These are phyloP conservation scores for Protomyces inouyei DNA, from an alignment of 1,139 yeast genomes.

Conservation along the genomic window DNA sequence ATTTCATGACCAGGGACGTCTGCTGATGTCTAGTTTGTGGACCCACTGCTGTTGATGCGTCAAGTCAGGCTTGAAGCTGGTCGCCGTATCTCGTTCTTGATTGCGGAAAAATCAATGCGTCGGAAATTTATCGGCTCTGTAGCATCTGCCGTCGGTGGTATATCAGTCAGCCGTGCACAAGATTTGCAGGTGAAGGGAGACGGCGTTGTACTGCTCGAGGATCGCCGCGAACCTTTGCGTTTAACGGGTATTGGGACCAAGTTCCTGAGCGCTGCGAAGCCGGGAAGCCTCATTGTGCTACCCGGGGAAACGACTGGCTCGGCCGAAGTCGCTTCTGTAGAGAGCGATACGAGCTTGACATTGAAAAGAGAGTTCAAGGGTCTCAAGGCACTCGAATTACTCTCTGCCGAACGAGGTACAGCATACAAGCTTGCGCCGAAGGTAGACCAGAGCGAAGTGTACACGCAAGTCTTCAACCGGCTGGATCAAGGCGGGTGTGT, in stretches of 20 bases:
- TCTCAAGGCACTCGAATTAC: conserved; percentile 43
- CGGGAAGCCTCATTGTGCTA: conserved; percentile 67
- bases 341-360: conserved; percentile 69
- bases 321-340: conserved; percentile 61
- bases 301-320: conserved; percentile 71
- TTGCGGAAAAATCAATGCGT: conserved; percentile 76
- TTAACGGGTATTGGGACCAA: conserved; percentile 64
- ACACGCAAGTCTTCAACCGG: conserved; percentile 75
- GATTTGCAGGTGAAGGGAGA: conserved; percentile 62
- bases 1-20: too few species aligned
- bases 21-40: conserved; percentile 55
- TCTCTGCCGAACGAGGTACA: conserved; percentile 48
- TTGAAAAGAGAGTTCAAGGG: conserved; percentile 69
- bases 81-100: conserved; percentile 74
- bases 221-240: conserved; percentile 44
- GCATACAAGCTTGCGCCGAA: conserved; percentile 69
- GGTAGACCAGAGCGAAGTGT: conserved; percentile 79
- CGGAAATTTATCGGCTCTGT: conserved; percentile 66
- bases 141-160: conserved; percentile 58
- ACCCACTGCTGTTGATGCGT: conserved; percentile 78
- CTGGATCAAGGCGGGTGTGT: conserved; percentile 72
- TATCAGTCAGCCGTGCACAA: conserved; percentile 89
- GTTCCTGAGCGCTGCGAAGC: conserved; percentile 61
- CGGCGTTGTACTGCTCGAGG: conserved; percentile 57
- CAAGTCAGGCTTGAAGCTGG: conserved; percentile 68